Percentiles rank a stretch among this genome's conserved stretches.
phyloP scores from a whole-genome alignment of 306 rosid species.

The Myrica gale region DNA sequence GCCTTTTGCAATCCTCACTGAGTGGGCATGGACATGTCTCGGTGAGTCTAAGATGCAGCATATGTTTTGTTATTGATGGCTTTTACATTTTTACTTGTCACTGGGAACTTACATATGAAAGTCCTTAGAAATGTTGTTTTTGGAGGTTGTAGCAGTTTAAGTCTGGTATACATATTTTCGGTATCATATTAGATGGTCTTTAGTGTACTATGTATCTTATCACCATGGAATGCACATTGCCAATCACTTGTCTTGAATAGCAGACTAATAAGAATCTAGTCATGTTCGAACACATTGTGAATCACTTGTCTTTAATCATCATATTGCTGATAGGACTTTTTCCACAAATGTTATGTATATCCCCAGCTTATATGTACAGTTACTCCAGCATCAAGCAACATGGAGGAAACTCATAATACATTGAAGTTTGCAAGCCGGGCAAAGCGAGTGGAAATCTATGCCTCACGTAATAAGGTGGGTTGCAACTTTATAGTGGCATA shows the following conservation, averaged over 20 bases:
- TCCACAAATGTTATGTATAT: slow-evolving; percentile 26
- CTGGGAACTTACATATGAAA: not conserved
- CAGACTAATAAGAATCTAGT: too few relatives aligned
- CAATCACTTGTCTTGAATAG: not conserved
- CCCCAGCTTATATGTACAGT: slow-evolving; percentile 97
- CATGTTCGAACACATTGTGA: too few relatives aligned
- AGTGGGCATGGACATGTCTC: slow-evolving; percentile 98
- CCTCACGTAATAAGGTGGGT: slow-evolving; percentile 90
- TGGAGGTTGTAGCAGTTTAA: too few relatives aligned
- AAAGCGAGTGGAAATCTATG: slow-evolving; percentile 93
- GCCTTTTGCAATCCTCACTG: slow-evolving; percentile 91
- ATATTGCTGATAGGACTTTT: slow-evolving; percentile 15
- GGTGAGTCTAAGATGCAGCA: slow-evolving; percentile 55
- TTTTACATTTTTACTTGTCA: not conserved
- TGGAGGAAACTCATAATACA: slow-evolving; percentile 99
- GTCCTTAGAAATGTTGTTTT: not conserved
- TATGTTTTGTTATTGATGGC: slow-evolving; percentile 13
- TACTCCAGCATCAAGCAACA: slow-evolving; percentile 97
- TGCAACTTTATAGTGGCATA: slow-evolving; percentile 17
- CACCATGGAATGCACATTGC: not conserved
- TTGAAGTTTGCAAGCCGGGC: slow-evolving; percentile 99
- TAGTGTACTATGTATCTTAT: not conserved
- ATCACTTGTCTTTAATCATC: slow-evolving; percentile 3
- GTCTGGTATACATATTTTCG: too few relatives aligned
- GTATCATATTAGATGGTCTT: not conserved